These are phyloP conservation scores for Nevesoporus exiguus DNA, from an alignment of 768 basidiomycete species.

Conservation along the genomic window DNA sequence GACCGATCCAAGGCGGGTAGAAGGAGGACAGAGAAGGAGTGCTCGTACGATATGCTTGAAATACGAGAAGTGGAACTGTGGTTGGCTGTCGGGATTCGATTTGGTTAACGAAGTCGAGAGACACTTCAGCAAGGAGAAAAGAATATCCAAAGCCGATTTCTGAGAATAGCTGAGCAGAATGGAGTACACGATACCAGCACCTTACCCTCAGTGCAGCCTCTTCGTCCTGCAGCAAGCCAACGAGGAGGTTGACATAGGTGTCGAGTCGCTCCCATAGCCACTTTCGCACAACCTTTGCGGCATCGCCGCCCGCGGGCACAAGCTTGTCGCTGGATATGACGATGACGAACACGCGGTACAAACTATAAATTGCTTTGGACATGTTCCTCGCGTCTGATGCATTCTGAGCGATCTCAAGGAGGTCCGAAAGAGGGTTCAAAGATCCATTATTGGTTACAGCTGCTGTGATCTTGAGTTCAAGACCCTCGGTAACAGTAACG, in stretches of 20 bases:
- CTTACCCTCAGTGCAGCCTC: conserved; percentile 74
- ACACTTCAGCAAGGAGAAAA: conserved; percentile 74
- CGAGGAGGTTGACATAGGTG: conserved; percentile 65
- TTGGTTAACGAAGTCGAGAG: conserved; percentile 64
- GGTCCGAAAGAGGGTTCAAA: conserved; percentile 75
- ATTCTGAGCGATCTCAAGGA: conserved; percentile 55
- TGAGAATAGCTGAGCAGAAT: conserved; percentile 27
- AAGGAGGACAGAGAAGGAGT: conserved; percentile 60
- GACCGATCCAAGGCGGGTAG: conserved; percentile 29
- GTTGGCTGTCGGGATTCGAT: conserved; percentile 39
- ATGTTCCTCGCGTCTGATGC: conserved; percentile 51
- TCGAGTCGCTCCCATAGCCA: conserved; percentile 82
- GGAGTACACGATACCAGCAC: conserved; percentile 1
- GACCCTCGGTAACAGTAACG: conserved; percentile 33
- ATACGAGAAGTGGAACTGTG: conserved; percentile 66
- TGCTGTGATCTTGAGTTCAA: conserved; percentile 55
- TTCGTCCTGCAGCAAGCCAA: conserved; percentile 68
- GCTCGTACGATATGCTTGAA: conserved; percentile 62
- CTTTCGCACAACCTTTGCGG: conserved; percentile 55
- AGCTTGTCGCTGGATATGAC: conserved; percentile 60
- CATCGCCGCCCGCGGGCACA: conserved; percentile 46
- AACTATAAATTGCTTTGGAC: conserved; percentile 75
- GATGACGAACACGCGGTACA: conserved; percentile 73
- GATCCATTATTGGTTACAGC: conserved; percentile 56
- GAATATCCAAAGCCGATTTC: conserved; percentile 69